A percentile compares a stretch with the other conserved stretches of the same genome.
phyloP scores from a whole-genome alignment of 345 rosid species.

The Aquilaria yunnanensis region DNA sequence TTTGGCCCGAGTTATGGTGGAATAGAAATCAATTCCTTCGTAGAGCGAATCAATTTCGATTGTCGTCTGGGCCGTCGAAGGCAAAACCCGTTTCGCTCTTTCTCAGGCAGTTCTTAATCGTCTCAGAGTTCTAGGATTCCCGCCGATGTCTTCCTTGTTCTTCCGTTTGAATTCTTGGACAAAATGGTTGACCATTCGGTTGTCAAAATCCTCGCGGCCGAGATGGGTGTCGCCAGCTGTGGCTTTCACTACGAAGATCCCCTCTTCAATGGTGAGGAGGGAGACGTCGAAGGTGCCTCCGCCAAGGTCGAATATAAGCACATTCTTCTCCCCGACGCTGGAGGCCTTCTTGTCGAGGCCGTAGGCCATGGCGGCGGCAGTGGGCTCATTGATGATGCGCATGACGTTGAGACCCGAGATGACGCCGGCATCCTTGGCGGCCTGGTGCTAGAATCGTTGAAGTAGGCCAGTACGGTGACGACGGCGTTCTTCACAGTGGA shows the following conservation, averaged over 20 bases:
- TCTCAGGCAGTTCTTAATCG: constrained; percentile 44
- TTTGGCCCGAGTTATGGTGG: constrained; percentile 37
- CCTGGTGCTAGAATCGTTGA: constrained; percentile 10
- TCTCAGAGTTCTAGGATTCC: constrained; percentile 34
- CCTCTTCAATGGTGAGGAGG: constrained; percentile 21
- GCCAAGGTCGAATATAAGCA: constrained; percentile 20
- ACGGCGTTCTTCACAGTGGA: background rate
- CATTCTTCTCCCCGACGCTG: constrained; percentile 13
- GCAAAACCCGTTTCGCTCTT: constrained; percentile 45
- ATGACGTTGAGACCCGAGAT: constrained; percentile 5
- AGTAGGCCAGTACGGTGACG: constrained; percentile 8
- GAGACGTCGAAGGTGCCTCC: constrained; percentile 26
- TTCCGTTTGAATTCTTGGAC: constrained; percentile 41
- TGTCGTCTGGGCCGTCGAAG: constrained; percentile 47
- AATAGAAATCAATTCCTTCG: constrained; percentile 38
- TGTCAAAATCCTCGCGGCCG: constrained; percentile 29
- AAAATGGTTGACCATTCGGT: constrained; percentile 41
- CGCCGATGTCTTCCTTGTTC: constrained; percentile 24
- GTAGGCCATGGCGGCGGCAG: constrained; percentile 23
- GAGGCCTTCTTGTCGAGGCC: constrained; percentile 15
- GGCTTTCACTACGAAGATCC: constrained; percentile 28
- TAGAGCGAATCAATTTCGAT: constrained; percentile 41
- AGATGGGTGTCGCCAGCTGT: constrained; percentile 24
- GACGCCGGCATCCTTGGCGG: constrained; percentile 10
- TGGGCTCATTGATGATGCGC: constrained; percentile 16